Conservation (phyloP, 345 rosid species). For the Salix viminalis region DNA sequence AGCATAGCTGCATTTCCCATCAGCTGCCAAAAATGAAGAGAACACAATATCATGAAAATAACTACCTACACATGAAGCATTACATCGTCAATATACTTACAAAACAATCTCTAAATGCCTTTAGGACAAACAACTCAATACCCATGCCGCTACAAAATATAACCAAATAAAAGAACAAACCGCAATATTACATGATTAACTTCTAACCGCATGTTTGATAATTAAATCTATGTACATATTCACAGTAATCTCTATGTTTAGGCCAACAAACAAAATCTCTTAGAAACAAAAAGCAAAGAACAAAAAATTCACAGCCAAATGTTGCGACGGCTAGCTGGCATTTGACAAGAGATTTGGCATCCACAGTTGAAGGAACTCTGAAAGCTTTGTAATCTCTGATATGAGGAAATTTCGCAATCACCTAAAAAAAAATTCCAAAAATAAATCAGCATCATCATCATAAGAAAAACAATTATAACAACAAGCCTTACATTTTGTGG, state of each 20-base stretch:
- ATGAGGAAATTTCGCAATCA: constrained; percentile 77
- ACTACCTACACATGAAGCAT: neutral
- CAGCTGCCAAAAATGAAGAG: constrained; percentile 37
- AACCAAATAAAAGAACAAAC: neutral
- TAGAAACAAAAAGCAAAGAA: neutral
- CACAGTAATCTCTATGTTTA: neutral
- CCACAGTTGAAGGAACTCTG: constrained; percentile 51
- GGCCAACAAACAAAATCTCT: neutral
- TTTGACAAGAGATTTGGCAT: constrained; percentile 56
- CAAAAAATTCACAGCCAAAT: constrained; percentile 43
- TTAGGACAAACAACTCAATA: neutral
- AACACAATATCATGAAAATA: neutral
- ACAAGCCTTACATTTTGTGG: constrained; percentile 39
- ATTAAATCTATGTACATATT: neutral
- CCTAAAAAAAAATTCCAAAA: constrained; percentile 39
- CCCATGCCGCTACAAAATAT: neutral
- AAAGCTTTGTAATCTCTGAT: constrained; percentile 58
- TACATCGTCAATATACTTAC: neutral
- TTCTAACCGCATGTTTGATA: neutral
- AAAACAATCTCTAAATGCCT: neutral
- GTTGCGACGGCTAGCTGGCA: constrained; percentile 70
- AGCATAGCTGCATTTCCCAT: constrained; percentile 47
- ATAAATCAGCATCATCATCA: neutral
- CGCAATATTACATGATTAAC: neutral
- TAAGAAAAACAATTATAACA: neutral